Evolutionary conservation across 2,329 filamentous ascomycete species (phyloP), one percentile per base, ranked within the genome.

Genomic region (Aspergillus unguis): DNA sequence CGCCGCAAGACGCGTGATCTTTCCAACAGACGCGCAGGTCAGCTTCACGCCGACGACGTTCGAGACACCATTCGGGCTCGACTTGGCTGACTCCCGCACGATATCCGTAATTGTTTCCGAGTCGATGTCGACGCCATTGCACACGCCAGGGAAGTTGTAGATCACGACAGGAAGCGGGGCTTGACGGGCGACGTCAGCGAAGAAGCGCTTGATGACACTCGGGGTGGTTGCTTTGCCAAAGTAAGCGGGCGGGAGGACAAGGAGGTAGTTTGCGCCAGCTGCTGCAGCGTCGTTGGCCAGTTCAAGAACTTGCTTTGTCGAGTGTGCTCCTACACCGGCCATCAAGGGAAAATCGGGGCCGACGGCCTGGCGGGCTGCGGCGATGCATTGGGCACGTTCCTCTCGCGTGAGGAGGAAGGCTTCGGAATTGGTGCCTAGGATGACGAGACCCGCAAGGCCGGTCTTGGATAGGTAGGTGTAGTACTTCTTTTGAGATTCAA

Each of bases 111-210:
- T 83, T 0, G 78, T 77, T 45, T 82, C 84, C 2, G 83, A 85
- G 66, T 87, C 85, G 26, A 88, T 73, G 64, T 88, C 85, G 3
- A 88, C 74, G 26, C 85, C 85, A 57, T 85, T 85, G 62, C 82
- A 86, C 23, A 88, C 84, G 9, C 75, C 82, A 0, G 85, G 85
- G 70, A 87, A 88, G 68, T 87, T 87, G 69, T 87, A 86, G 10
- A 87, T 69, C 37, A 88, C 77, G 31, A 87, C 73, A 0, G 84
- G 84, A 2, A 87, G 67, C 2, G 77, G 69, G 2, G 74, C 75
- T 45, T 72, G 67, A n/a, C 67, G 66, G 0, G 82, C 80, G 3
- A 87, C 72, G 29, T 85, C 78, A 43, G 70, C 70, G 61, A 79
- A 87, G 73, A 87, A 87, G 44, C 73, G 70, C 61, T 80, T 77